Percentiles rank a stretch among this genome's conserved stretches.
Conservation (phyloP, 192 early-diverging fungal species). For the Lobosporangium transversale region DNA sequence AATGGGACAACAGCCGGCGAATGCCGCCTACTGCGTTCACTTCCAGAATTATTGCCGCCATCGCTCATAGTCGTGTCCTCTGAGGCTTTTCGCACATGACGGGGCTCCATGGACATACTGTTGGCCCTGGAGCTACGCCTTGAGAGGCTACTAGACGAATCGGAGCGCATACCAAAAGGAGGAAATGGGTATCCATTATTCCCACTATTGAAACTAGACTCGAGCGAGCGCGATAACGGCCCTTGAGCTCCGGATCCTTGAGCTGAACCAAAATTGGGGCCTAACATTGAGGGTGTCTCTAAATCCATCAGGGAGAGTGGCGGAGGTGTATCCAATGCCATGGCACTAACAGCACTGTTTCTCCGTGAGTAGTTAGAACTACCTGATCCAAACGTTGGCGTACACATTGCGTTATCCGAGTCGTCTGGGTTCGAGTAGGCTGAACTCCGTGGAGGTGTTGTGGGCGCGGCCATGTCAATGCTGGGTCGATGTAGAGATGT, state of each 20-base stretch:
- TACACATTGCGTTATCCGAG: constrained; percentile 47
- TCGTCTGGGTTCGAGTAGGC: constrained; percentile 40
- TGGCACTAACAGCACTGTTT: constrained; percentile 42
- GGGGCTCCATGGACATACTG: constrained; percentile 44
- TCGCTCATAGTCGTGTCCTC: constrained; percentile 52
- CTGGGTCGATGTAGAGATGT: constrained; percentile 9
- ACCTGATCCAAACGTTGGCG: constrained; percentile 45
- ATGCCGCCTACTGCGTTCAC: constrained; percentile 41
- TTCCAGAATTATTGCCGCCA: constrained; percentile 48
- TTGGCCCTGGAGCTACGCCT: constrained; percentile 43
- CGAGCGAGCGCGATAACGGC: not conserved
- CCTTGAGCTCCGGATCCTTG: constrained; percentile 1
- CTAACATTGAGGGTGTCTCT: constrained; percentile 28
- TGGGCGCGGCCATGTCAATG: constrained; percentile 42
- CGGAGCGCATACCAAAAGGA: constrained; percentile 29
- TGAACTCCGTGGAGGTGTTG: constrained; percentile 41
- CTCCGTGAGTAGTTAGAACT: constrained; percentile 23
- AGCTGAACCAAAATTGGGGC: constrained; percentile 18
- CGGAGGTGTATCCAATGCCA: constrained; percentile 50
- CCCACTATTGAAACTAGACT: not conserved
- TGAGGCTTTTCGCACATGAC: constrained; percentile 40
- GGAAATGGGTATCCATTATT: constrained; percentile 37
- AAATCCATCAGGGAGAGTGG: constrained; percentile 46
- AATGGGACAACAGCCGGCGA: constrained; percentile 45
- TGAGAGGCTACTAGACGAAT: constrained; percentile 8